Evolutionary conservation across 371 early-diverging fungal genomes (phyloP).

Genomic region (Mucor lusitanicus): DNA sequence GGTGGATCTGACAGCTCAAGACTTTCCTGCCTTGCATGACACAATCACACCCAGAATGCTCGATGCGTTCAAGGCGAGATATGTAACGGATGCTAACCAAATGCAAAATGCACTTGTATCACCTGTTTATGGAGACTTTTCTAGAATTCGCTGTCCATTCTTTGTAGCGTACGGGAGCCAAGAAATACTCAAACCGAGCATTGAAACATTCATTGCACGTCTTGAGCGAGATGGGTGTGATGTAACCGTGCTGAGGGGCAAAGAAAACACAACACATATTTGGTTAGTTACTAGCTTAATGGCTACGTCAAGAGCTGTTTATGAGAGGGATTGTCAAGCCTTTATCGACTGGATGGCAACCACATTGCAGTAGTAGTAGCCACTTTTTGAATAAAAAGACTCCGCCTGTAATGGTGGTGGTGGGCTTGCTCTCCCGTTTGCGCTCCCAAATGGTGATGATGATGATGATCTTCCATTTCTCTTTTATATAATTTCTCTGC

Average conservation of each 20-base stretch:
- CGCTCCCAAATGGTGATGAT: neutral
- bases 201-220: constrained; percentile 4
- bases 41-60: neutral
- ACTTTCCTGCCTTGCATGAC: neutral
- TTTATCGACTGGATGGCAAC: constrained; percentile 11
- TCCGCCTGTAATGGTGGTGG: neutral
- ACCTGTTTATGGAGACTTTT: constrained; percentile 16
- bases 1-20: constrained; percentile 6
- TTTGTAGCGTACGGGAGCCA: constrained; percentile 15
- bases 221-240: neutral
- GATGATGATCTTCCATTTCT: neutral
- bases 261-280: neutral
- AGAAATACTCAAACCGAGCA: constrained; percentile 12
- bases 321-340: constrained; percentile 2
- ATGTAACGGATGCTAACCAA: neutral
- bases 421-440: neutral
- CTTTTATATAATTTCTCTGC: neutral
- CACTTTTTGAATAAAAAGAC: neutral
- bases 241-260: constrained; percentile 6
- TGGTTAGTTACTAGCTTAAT: constrained; percentile 8
- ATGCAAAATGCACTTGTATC: constrained; percentile 8
- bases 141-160: constrained; percentile 9
- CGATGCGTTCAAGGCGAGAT: neutral
- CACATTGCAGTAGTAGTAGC: neutral
- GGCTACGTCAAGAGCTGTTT: constrained; percentile 3